A percentile compares a stretch with the other conserved stretches of the same genome.
phyloP scores from a whole-genome alignment of 768 basidiomycete species.

The Collybia nuda region DNA sequence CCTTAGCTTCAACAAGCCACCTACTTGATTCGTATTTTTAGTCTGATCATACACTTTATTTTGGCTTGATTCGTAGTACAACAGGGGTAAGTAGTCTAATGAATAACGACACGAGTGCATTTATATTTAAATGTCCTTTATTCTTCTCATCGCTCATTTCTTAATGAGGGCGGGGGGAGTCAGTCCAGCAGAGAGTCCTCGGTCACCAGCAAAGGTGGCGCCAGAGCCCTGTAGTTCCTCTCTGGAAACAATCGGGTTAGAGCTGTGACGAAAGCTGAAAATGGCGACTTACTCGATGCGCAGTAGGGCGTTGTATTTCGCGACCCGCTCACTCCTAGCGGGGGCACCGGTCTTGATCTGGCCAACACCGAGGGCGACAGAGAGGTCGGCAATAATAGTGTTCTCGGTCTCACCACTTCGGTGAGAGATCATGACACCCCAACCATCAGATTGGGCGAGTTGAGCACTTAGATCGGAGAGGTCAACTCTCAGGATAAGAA shows the following conservation, averaged over 20 bases:
- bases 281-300: slow-evolving; percentile 76
- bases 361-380: slow-evolving; percentile 88
- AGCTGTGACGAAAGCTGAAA: neutral
- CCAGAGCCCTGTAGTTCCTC: slow-evolving; percentile 71
- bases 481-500: neutral
- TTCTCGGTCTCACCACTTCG: slow-evolving; percentile 98
- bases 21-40: too few relatives aligned
- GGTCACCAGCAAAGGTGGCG: slow-evolving; percentile 71
- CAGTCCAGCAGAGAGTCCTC: slow-evolving; percentile 77
- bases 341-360: slow-evolving; percentile 99
- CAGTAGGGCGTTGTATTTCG: slow-evolving; percentile 89
- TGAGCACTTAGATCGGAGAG: slow-evolving; percentile 63
- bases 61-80: too few relatives aligned
- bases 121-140: too few relatives aligned
- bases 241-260: slow-evolving; percentile 35
- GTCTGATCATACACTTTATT: too few relatives aligned
- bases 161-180: slow-evolving; percentile 70
- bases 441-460: slow-evolving; percentile 91
- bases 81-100: too few relatives aligned
- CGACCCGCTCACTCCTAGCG: slow-evolving; percentile 93
- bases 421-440: slow-evolving; percentile 99
- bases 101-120: too few relatives aligned
- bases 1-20: too few relatives aligned
- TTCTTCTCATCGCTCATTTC: slow-evolving; percentile 43
- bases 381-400: slow-evolving; percentile 93